Evolutionary conservation across 2,329 filamentous ascomycete species (phyloP).

Genomic region (Pestalotiopsis sp.): DNA sequence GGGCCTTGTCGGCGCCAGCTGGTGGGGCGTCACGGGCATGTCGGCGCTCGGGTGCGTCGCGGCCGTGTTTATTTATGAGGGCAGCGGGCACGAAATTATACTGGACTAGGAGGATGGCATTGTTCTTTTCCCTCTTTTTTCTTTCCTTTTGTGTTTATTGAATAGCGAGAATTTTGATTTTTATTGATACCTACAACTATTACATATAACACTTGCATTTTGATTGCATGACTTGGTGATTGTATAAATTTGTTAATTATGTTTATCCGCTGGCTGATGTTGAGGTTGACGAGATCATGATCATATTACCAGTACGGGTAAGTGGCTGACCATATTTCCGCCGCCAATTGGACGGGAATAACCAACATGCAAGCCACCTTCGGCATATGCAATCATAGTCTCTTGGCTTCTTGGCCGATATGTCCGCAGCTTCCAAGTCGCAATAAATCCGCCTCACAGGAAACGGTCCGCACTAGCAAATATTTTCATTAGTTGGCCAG

Average conservation of each 20-base stretch:
- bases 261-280: not conserved
- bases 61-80: conserved; percentile 65
- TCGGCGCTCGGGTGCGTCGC: conserved; percentile 59
- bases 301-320: not conserved
- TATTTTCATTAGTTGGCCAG: not conserved
- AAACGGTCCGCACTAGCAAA: not conserved
- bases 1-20: conserved; percentile 49
- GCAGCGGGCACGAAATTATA: conserved; percentile 62
- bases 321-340: not conserved
- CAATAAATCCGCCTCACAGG: not conserved
- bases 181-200: not conserved
- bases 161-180: not conserved
- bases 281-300: not conserved
- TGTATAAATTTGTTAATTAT: not conserved
- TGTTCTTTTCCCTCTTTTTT: not conserved
- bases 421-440: not conserved
- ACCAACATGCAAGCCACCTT: not conserved
- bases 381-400: not conserved
- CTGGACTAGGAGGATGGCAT: conserved; percentile 34
- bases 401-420: not conserved
- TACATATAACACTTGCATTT: not conserved
- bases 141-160: not conserved
- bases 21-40: conserved; percentile 52
- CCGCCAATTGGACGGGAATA: not conserved
- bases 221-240: not conserved